Percentiles rank a stretch among this genome's conserved stretches.
Conservation (phyloP, 805 yeast genomes). For the Lachancea meyersii region DNA sequence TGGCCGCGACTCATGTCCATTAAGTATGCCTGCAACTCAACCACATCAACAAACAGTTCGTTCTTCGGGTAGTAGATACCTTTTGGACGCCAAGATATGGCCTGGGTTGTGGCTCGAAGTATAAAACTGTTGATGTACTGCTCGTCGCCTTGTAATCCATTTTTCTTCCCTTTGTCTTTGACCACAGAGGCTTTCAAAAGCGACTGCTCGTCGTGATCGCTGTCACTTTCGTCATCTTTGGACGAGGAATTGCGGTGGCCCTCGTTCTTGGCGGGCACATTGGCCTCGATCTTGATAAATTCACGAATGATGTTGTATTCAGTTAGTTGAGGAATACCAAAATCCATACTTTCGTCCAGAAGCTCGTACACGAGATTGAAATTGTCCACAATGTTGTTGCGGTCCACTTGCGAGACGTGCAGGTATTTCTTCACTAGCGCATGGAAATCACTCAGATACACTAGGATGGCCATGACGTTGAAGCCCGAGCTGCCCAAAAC, state of each 20-base stretch:
- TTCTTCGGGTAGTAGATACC: slow-evolving; percentile 84
- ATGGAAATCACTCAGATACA: slow-evolving; percentile 26
- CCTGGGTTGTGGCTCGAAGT: slow-evolving; percentile 67
- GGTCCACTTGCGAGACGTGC: slow-evolving; percentile 35
- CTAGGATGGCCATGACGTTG: slow-evolving; percentile 19
- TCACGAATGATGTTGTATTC: slow-evolving; percentile 74
- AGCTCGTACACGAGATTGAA: slow-evolving; percentile 69
- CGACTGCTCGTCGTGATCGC: slow-evolving; percentile 9
- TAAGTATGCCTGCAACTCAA: slow-evolving; percentile 65
- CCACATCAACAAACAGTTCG: slow-evolving; percentile 83
- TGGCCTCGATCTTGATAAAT: slow-evolving; percentile 58
- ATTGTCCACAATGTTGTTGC: slow-evolving; percentile 64
- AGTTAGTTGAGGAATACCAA: slow-evolving; percentile 79
- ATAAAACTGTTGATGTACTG: slow-evolving; percentile 61
- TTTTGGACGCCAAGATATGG: slow-evolving; percentile 87
- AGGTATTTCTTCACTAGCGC: slow-evolving; percentile 24
- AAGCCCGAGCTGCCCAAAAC: slow-evolving; percentile 12
- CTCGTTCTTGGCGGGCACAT: slow-evolving; percentile 33
- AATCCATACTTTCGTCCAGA: slow-evolving; percentile 86
- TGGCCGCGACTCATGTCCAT: slow-evolving; percentile 55
- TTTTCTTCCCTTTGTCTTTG: slow-evolving; percentile 3
- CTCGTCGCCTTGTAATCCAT: slow-evolving; percentile 13
- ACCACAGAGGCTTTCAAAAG: slow-evolving; percentile 8
- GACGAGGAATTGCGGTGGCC: slow-evolving; percentile 19
- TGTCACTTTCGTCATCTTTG: slow-evolving; percentile 7